Conservation (phyloP, 805 yeast genomes). For the Ogataea pini region DNA sequence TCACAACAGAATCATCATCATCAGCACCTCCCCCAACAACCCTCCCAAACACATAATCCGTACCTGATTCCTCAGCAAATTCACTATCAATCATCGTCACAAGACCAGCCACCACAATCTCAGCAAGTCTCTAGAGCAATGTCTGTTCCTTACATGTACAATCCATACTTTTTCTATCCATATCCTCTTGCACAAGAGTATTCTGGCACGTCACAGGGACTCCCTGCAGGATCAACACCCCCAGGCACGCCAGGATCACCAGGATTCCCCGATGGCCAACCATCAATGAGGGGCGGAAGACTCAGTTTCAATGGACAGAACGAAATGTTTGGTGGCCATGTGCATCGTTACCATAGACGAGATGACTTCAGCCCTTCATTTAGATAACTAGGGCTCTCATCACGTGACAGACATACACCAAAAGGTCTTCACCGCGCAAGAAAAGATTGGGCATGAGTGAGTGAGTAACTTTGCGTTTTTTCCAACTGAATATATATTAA, state of each 20-base stretch:
- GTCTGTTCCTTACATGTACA: slow-evolving; percentile 21
- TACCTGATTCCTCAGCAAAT: slow-evolving; percentile 7
- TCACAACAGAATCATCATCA: slow-evolving; percentile 10
- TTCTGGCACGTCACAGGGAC: neutral
- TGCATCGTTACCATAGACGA: neutral
- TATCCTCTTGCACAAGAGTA: slow-evolving; percentile 16
- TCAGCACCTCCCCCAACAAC: neutral
- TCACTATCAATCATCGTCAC: slow-evolving; percentile 9
- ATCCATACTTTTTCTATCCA: slow-evolving; percentile 25
- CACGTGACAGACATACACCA: neutral
- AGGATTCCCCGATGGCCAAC: neutral
- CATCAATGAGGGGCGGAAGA: neutral
- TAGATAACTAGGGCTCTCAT: neutral
- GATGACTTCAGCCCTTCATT: neutral
- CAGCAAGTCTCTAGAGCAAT: slow-evolving; percentile 14
- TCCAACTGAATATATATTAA: neutral
- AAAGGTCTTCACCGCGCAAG: neutral
- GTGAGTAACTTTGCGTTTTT: neutral
- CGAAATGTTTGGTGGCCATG: neutral
- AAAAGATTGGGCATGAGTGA: neutral
- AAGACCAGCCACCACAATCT: slow-evolving; percentile 11
- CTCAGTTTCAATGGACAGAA: slow-evolving; percentile 2
- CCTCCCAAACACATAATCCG: neutral
- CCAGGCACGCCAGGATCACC: neutral
- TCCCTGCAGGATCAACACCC: neutral